Evolutionary conservation across 306 rosid genomes (phyloP).

Genomic region (Glycine latifolia): DNA sequence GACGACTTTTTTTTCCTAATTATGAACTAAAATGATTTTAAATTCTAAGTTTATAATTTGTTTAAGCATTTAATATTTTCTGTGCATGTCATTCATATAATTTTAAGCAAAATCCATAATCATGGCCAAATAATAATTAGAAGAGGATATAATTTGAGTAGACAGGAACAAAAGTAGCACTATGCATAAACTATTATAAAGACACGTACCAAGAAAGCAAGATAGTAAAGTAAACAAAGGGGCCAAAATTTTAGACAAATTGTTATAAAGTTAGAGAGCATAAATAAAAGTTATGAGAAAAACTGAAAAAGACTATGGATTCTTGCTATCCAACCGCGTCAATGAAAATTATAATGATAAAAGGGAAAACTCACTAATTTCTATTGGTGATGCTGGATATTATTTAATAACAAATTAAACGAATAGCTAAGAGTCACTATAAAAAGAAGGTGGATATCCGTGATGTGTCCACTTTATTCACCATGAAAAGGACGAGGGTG

Average conservation of each 20-base stretch:
- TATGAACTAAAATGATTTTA: background rate
- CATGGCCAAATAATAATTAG: conserved; percentile 23
- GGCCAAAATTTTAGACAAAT: conserved; percentile 22
- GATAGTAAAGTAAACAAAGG: conserved; percentile 27
- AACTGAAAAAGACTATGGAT: conserved; percentile 33
- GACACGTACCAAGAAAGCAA: conserved; percentile 37
- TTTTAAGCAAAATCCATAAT: conserved; percentile 3
- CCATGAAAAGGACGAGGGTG: conserved; percentile 28
- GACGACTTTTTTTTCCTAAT: background rate
- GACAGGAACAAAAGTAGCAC: background rate
- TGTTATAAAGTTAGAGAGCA: conserved; percentile 46
- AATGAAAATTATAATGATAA: conserved; percentile 5
- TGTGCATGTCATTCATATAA: background rate
- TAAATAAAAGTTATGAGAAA: conserved; percentile 25
- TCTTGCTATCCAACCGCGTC: conserved; percentile 37
- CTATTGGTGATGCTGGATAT: conserved; percentile 5
- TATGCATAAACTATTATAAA: conserved; percentile 6
- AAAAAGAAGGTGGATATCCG: conserved; percentile 40
- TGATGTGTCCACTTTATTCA: conserved; percentile 44
- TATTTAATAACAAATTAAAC: conserved; percentile 14
- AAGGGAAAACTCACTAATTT: conserved; percentile 11
- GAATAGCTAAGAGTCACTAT: conserved; percentile 26
- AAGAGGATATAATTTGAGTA: conserved; percentile 18
- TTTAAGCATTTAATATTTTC: background rate
- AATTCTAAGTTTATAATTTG: background rate